Evolutionary conservation across 495 filamentous ascomycete species (phyloP).

Genomic region (Lophiostoma macrostomum): DNA sequence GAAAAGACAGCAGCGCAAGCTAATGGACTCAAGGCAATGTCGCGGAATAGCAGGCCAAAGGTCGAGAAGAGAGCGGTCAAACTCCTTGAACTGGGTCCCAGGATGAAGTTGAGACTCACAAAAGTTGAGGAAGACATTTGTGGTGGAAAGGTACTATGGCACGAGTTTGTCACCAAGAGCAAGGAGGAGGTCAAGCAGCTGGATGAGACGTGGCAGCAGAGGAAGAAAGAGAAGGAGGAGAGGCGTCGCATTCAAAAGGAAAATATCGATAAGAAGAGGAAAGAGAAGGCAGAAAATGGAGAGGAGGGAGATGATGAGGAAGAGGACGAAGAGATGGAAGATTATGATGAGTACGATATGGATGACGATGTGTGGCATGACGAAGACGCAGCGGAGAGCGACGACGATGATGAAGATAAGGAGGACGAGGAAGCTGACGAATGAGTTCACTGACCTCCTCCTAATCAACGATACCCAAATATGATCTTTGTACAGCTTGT

Average conservation of each 20-base stretch:
- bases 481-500: background rate
- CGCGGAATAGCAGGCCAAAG: constrained; percentile 35
- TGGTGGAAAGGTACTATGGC: constrained; percentile 92
- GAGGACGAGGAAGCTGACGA: constrained; percentile 54
- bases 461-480: constrained; percentile 14
- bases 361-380: constrained; percentile 26
- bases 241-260: constrained; percentile 76
- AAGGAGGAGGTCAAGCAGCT: constrained; percentile 69
- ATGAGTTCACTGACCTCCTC: background rate
- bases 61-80: constrained; percentile 87
- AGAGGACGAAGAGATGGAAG: constrained; percentile 57
- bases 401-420: constrained; percentile 30
- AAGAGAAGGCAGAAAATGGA: constrained; percentile 53
- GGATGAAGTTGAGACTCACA: constrained; percentile 82
- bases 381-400: constrained; percentile 39
- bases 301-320: constrained; percentile 45
- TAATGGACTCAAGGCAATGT: constrained; percentile 35
- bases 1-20: constrained; percentile 28
- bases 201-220: constrained; percentile 75
- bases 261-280: constrained; percentile 82
- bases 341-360: constrained; percentile 46
- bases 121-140: constrained; percentile 97
- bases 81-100: constrained; percentile 84
- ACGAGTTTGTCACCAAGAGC: constrained; percentile 85
- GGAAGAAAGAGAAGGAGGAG: constrained; percentile 74